Conservation (phyloP, 2,329 filamentous ascomycete species). For the Monilinia aucupariae region DNA sequence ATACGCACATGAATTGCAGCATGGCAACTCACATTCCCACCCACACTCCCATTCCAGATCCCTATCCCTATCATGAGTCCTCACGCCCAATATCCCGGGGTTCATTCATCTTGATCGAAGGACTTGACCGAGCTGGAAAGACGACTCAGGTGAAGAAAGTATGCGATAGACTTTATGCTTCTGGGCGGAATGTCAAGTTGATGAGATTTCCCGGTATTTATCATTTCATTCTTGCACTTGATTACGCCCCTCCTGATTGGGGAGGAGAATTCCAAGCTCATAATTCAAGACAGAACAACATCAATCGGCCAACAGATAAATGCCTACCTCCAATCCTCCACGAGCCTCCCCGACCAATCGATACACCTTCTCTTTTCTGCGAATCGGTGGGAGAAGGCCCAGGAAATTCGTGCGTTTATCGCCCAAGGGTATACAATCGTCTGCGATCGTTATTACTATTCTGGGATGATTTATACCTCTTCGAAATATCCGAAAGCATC, state of each 20-base stretch:
- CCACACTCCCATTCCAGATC: slow-evolving; percentile 7
- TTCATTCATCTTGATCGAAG: slow-evolving; percentile 64
- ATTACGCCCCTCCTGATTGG: not conserved
- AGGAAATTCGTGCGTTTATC: slow-evolving; percentile 48
- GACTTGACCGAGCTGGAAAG: slow-evolving; percentile 67
- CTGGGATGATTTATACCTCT: slow-evolving; percentile 85
- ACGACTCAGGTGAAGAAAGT: slow-evolving; percentile 62
- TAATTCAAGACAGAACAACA: slow-evolving; percentile 54
- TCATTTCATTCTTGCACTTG: not conserved
- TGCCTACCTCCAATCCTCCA: slow-evolving; percentile 55
- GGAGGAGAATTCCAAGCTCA: not conserved
- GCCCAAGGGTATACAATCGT: slow-evolving; percentile 67
- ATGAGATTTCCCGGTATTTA: slow-evolving; percentile 60
- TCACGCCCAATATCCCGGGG: slow-evolving; percentile 41
- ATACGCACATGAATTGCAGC: not conserved
- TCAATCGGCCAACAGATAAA: slow-evolving; percentile 65
- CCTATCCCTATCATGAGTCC: slow-evolving; percentile 31
- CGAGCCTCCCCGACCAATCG: slow-evolving; percentile 60
- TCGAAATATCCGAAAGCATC: slow-evolving; percentile 67
- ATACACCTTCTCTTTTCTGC: slow-evolving; percentile 70
- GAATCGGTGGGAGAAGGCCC: slow-evolving; percentile 59
- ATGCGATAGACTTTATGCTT: slow-evolving; percentile 45
- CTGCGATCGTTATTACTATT: slow-evolving; percentile 92
- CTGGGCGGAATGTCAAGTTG: slow-evolving; percentile 49
- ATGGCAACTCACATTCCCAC: slow-evolving; percentile 19